These are phyloP conservation scores for Botrytis pseudocinerea DNA, from an alignment of 2,329 filamentous ascomycete genomes.

Conservation along the genomic window DNA sequence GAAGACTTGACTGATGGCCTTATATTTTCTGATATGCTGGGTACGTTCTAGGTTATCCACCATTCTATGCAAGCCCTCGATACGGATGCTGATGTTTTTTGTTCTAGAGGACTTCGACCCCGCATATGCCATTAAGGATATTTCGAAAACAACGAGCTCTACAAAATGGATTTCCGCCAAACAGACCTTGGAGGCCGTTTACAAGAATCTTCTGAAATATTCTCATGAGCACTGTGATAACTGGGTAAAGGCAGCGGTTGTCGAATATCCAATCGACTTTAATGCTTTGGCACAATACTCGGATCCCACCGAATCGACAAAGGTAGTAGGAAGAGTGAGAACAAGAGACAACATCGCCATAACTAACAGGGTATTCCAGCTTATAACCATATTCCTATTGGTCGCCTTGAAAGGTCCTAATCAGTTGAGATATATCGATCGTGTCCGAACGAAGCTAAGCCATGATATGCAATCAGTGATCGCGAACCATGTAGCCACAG, in stretches of 20 bases:
- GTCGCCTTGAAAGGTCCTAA: conserved; percentile 62
- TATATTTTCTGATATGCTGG: conserved; percentile 40
- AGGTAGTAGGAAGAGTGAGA: conserved; percentile 44
- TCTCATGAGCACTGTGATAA: conserved; percentile 52
- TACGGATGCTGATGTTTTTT: conserved; percentile 38
- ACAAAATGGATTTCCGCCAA: conserved; percentile 46
- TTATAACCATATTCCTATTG: conserved; percentile 63
- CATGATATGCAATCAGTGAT: conserved; percentile 46
- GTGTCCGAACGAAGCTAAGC: conserved; percentile 47
- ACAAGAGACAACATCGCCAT: conserved; percentile 11
- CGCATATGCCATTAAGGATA: conserved; percentile 55
- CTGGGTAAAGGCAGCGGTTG: conserved; percentile 51
- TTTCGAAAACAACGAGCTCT: conserved; percentile 46
- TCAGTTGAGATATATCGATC: conserved; percentile 53
- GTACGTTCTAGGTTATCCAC: conserved; percentile 37
- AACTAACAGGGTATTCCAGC: conserved; percentile 45
- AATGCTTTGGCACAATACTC: conserved; percentile 59
- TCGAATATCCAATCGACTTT: conserved; percentile 54
- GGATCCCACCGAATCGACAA: conserved; percentile 54
- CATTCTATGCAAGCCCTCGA: conserved; percentile 42
- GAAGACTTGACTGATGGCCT: conserved; percentile 42
- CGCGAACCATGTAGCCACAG: conserved; percentile 37
- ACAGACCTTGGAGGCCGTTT: conserved; percentile 52
- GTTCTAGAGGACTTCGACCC: conserved; percentile 56
- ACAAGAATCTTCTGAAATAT: conserved; percentile 56